Conservation (phyloP, 2,329 filamentous ascomycete species). For the Aspergillus ochraceus region DNA sequence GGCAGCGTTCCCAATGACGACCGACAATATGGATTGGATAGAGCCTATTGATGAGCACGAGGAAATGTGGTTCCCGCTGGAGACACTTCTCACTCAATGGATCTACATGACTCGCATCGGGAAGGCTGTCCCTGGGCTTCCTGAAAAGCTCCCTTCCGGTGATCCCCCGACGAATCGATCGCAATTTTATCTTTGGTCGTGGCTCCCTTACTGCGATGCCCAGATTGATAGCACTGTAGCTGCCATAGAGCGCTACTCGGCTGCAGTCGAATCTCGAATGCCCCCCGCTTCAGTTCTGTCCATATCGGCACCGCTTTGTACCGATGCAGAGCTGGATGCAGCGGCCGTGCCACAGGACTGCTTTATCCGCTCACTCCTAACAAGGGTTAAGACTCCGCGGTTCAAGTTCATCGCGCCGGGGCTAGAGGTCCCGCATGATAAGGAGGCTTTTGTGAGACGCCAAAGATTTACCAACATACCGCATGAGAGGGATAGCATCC, state of each 20-base stretch:
- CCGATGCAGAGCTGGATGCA: too few species aligned
- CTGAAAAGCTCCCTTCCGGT: too few species aligned
- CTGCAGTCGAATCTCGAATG: neutral
- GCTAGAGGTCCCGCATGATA: too few species aligned
- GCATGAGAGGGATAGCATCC: too few species aligned
- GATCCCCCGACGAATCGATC: constrained; percentile 4
- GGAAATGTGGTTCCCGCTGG: constrained; percentile 18
- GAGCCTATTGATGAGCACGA: constrained; percentile 15
- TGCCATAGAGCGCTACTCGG: constrained; percentile 13
- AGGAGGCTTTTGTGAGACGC: too few species aligned
- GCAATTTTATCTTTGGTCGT: neutral
- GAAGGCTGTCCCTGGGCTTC: constrained; percentile 1
- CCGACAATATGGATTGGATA: constrained; percentile 10
- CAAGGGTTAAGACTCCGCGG: too few species aligned
- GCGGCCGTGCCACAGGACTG: too few species aligned
- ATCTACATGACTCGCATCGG: constrained; percentile 18
- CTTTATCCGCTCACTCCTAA: too few species aligned
- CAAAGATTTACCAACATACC: too few species aligned
- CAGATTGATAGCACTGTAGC: constrained; percentile 15
- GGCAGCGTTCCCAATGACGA: neutral
- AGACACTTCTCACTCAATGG: constrained; percentile 21
- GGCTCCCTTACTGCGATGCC: constrained; percentile 12
- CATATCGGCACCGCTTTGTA: too few species aligned
- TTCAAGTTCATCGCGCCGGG: too few species aligned
- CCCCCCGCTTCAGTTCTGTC: too few species aligned